phyloP scores from a whole-genome alignment of 108 stramenopile species.

The Cylindrotheca fusiformis region DNA sequence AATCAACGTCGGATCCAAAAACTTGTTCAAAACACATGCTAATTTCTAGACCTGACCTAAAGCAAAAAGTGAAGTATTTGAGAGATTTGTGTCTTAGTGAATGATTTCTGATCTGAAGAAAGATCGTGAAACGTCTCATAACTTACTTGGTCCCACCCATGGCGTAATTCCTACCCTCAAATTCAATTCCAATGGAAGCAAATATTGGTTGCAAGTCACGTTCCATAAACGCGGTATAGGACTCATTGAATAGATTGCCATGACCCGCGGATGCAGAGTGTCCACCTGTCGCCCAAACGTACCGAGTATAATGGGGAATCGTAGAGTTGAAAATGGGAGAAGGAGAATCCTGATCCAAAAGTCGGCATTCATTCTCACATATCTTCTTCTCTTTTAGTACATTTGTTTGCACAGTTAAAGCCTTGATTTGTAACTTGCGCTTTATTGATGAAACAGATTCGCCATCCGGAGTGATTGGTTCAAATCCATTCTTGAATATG shows the following conservation, averaged over 20 bases:
- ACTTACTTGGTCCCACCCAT: slow-evolving; percentile 64
- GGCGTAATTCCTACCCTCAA: slow-evolving; percentile 66
- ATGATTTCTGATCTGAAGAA: neutral
- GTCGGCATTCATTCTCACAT: neutral
- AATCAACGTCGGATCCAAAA: slow-evolving; percentile 70
- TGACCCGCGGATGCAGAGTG: slow-evolving; percentile 84
- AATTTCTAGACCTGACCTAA: slow-evolving; percentile 41
- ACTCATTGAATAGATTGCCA: slow-evolving; percentile 69
- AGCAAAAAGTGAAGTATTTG: neutral
- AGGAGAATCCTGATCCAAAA: no score
- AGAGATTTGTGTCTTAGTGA: neutral
- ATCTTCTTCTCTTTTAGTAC: slow-evolving; percentile 2
- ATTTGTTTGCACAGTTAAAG: slow-evolving; percentile 21
- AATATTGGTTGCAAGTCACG: slow-evolving; percentile 43
- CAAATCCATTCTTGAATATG: slow-evolving; percentile 21
- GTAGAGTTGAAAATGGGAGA: neutral
- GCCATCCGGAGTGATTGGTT: slow-evolving; percentile 4
- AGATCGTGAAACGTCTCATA: no score
- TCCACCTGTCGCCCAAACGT: slow-evolving; percentile 69
- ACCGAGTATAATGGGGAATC: slow-evolving; percentile 1
- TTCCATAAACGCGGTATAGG: slow-evolving; percentile 66
- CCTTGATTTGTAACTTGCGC: slow-evolving; percentile 42
- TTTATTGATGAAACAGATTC: slow-evolving; percentile 21
- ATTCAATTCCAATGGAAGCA: slow-evolving; percentile 54
- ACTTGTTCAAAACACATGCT: slow-evolving; percentile 59